phyloP scores from a whole-genome alignment of 441 rosid species.

The Bruguiera hainesii region DNA sequence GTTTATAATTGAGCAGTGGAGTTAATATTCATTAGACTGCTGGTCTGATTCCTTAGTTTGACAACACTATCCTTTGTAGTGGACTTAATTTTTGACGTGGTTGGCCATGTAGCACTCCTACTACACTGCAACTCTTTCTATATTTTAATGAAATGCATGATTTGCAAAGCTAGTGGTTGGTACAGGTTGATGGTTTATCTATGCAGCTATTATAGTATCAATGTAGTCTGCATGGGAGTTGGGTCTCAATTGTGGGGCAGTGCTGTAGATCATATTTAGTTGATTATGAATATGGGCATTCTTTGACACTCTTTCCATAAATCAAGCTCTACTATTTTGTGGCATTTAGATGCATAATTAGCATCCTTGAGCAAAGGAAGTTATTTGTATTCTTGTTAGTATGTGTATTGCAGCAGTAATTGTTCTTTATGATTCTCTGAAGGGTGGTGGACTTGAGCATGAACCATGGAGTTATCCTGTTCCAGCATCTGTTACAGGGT shows the following conservation, averaged over 20 bases:
- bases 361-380: not conserved
- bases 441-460: conserved; percentile 43
- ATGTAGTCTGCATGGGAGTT: not conserved
- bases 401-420: conserved; percentile 1
- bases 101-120: too few species aligned
- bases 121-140: too few species aligned
- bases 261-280: not conserved
- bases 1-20: too few species aligned
- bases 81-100: too few species aligned
- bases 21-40: too few species aligned
- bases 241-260: not conserved
- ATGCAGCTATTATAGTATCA: not conserved
- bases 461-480: conserved; percentile 39
- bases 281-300: conserved; percentile 1
- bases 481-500: conserved; percentile 41
- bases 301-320: not conserved
- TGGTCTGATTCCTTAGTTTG: too few species aligned
- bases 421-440: conserved; percentile 24
- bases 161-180: too few species aligned
- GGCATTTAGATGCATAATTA: not conserved
- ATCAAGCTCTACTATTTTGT: not conserved
- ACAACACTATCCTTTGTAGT: too few species aligned
- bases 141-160: too few species aligned
- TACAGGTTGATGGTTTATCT: not conserved
- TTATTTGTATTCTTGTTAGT: not conserved